Conservation (phyloP, 1,284 basidiomycete species). For the Sporisorium sorghi region DNA sequence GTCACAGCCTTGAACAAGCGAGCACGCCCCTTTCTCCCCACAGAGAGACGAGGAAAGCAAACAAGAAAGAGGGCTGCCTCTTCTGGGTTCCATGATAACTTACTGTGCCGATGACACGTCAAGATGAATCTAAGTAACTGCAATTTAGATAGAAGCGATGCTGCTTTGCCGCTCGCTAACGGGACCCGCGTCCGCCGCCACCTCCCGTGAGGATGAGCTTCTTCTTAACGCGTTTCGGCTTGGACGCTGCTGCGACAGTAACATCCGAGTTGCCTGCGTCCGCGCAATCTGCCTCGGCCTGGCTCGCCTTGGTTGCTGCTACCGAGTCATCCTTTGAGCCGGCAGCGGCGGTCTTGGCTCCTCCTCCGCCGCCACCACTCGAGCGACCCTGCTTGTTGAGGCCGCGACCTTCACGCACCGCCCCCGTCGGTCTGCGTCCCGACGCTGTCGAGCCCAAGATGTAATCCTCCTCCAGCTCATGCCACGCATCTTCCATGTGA, state of each 20-base stretch:
- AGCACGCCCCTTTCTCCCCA: neutral
- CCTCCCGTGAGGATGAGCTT: slow-evolving; percentile 66
- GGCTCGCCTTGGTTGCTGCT: slow-evolving; percentile 15
- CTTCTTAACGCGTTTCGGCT: slow-evolving; percentile 59
- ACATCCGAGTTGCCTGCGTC: slow-evolving; percentile 3
- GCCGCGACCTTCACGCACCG: slow-evolving; percentile 34
- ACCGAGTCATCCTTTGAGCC: neutral
- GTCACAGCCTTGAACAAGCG: neutral
- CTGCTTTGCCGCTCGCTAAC: slow-evolving; percentile 15
- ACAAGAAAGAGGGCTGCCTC: slow-evolving; percentile 2
- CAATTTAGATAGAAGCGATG: neutral
- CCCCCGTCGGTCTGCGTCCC: slow-evolving; percentile 29
- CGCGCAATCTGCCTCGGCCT: neutral
- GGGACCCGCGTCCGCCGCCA: slow-evolving; percentile 49
- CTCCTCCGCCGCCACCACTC: slow-evolving; percentile 6
- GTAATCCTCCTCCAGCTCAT: slow-evolving; percentile 65
- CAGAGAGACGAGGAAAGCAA: neutral
- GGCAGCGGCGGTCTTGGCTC: slow-evolving; percentile 4
- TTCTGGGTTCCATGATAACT: neutral
- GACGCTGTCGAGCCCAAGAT: slow-evolving; percentile 53
- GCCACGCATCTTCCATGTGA: slow-evolving; percentile 66
- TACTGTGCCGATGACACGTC: neutral
- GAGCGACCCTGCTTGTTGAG: slow-evolving; percentile 36
- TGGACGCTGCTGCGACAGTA: neutral
- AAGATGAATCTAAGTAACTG: neutral